Evolutionary conservation across 352 stramenopile species (phyloP), one percentile per base, ranked within the genome.

Genomic region (Pythium brassicae): DNA sequence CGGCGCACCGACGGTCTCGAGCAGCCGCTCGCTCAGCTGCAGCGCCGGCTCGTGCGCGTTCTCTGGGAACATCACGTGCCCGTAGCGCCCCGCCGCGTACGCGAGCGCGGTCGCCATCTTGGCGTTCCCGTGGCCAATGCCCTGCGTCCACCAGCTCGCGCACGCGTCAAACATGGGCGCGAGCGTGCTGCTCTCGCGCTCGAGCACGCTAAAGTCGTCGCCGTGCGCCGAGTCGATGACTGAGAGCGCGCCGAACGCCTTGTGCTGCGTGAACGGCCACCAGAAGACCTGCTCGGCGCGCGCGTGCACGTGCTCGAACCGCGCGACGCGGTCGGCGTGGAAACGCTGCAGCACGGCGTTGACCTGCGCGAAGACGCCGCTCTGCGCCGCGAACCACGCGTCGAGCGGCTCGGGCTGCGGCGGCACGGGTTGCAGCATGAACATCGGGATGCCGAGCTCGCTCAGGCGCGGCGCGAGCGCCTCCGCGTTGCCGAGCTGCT

Each of bases 231-330:
- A 96, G 59, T 97, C 89, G 48, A 97, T 90, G 27, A 96, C 64
- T 3, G 82, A 89, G 22, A 97, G 64, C 7, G 85, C 54, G 20
- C 79, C 82, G 66, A 81, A 79, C 53, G 83, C 86, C 68, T 90
- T 87, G 74, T 98, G 89, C 65, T 98, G 89, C 17, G 90, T 97
- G 71, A 97, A 97, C 10, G 92, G 92, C 86, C 89, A 98, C 92
- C 92, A 98, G 53, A 97, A 92, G 11, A 92, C 77, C 12, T 92
- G 26, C 48, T 92, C 72, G 2, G 80, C 76, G 20, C 75, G 73
- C 14, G 78, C 60, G 12, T 74, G 61, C 65, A 94, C 84, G 34
- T 79, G 61, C 5, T 77, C 59, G 27, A 94, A 79, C 20, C 65
- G 62, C 20, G 76, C 63, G 2, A 91, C 46, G 23, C 84, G 82